Percentiles rank a stretch among this genome's conserved stretches.
Evolutionary conservation across 2,329 filamentous ascomycete genomes (phyloP).

Genomic region (Ceratocystis eucalypticola): DNA sequence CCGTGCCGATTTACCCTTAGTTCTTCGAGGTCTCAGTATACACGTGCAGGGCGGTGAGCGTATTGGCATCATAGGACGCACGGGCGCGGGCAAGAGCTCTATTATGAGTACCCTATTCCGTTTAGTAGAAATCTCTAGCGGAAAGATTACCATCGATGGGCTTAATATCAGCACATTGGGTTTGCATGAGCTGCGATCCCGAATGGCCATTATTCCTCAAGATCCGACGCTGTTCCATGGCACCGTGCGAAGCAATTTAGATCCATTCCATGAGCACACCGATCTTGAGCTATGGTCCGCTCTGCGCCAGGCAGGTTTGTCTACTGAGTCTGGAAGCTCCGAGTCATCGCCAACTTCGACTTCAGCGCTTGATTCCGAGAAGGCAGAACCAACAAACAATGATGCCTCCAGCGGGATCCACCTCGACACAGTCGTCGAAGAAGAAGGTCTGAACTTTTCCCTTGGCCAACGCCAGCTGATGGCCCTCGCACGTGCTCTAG

Average conservation of each 20-base stretch:
- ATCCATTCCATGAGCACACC: conserved; percentile 65
- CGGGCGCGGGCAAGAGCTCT: conserved; percentile 68
- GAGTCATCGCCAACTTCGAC: conserved; percentile 26
- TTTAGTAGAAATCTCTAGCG: conserved; percentile 51
- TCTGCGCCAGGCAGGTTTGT: conserved; percentile 61
- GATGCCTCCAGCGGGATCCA: conserved; percentile 38
- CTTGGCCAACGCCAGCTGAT: conserved; percentile 91
- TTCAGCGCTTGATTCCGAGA: conserved; percentile 23
- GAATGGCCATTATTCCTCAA: conserved; percentile 71
- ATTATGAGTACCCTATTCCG: conserved; percentile 77
- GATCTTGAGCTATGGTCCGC: conserved; percentile 69
- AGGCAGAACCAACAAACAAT: conserved; percentile 20
- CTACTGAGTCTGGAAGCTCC: conserved; percentile 26
- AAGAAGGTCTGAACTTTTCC: conserved; percentile 92
- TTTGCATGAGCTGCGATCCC: conserved; percentile 59
- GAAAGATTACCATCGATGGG: conserved; percentile 51
- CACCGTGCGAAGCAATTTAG: conserved; percentile 65
- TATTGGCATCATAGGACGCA: conserved; percentile 69
- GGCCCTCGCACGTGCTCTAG: conserved; percentile 81
- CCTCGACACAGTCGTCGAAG: conserved; percentile 75
- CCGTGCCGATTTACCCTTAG: conserved; percentile 55
- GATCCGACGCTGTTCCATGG: conserved; percentile 73
- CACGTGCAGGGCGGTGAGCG: conserved; percentile 63
- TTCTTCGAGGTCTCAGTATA: conserved; percentile 57
- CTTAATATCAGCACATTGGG: conserved; percentile 60